phyloP scores from a whole-genome alignment of 1,139 yeast species.

The Yamadazyma sp. region DNA sequence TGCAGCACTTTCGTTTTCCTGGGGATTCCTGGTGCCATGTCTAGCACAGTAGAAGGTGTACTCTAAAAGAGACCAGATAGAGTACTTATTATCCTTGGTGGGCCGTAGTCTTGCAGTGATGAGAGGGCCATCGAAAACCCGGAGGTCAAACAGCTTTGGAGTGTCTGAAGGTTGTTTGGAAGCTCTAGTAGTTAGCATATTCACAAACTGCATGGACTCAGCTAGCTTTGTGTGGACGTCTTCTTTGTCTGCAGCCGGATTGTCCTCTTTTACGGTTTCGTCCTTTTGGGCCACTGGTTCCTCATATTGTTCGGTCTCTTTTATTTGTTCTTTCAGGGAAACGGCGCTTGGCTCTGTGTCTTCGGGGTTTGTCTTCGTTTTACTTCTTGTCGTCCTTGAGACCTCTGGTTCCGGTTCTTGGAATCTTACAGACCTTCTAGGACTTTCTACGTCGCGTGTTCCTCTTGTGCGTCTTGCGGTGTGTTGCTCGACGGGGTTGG shows the following conservation, averaged over 20 bases:
- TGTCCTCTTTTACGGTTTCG: not conserved
- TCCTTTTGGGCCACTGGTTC: not conserved
- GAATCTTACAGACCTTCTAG: too few relatives aligned
- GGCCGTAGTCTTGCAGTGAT: constrained; percentile 27
- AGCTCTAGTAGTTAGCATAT: constrained; percentile 1
- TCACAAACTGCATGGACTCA: not conserved
- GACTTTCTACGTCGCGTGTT: too few relatives aligned
- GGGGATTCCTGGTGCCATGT: not conserved
- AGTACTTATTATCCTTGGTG: constrained; percentile 18
- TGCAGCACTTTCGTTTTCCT: not conserved
- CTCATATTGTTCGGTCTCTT: not conserved
- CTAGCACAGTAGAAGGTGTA: constrained; percentile 41
- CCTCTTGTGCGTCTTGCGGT: not conserved
- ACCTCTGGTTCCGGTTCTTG: too few relatives aligned
- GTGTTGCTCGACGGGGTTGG: too few relatives aligned
- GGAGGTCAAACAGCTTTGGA: constrained; percentile 1
- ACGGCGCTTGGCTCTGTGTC: not conserved
- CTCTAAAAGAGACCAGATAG: constrained; percentile 31
- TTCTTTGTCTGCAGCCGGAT: not conserved
- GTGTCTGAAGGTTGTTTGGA: constrained; percentile 5
- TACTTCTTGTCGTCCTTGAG: too few relatives aligned
- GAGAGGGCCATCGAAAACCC: constrained; percentile 32
- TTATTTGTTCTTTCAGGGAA: not conserved
- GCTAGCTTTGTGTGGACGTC: not conserved
- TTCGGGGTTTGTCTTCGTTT: not conserved